Percentiles rank a stretch among this genome's conserved stretches.
phyloP scores from a whole-genome alignment of 2,329 filamentous ascomycete species.

The Aspergillus novoparasiticus region DNA sequence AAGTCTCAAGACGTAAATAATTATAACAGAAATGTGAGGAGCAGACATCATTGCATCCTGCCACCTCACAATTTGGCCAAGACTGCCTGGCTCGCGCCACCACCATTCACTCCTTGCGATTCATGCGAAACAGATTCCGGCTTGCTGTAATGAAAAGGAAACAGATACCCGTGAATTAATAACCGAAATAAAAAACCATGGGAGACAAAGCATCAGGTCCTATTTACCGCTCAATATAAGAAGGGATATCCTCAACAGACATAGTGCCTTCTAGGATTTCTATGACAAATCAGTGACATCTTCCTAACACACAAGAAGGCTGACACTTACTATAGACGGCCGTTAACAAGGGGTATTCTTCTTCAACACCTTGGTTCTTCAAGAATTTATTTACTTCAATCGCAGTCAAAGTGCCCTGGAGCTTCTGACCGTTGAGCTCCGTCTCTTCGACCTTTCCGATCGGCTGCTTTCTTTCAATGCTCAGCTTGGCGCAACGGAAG shows the following conservation, averaged over 20 bases:
- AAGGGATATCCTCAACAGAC: slow-evolving; percentile 78
- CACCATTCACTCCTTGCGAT: slow-evolving; percentile 11
- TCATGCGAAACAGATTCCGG: slow-evolving; percentile 15
- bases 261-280: slow-evolving; percentile 76
- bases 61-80: slow-evolving; percentile 17
- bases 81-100: slow-evolving; percentile 15
- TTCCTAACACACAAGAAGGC: slow-evolving; percentile 12
- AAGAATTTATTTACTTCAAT: slow-evolving; percentile 89
- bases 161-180: slow-evolving; percentile 21
- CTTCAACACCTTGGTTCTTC: slow-evolving; percentile 73
- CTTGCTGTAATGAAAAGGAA: slow-evolving; percentile 22
- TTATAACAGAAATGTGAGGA: slow-evolving; percentile 6
- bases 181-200: slow-evolving; percentile 14
- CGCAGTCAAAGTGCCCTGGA: slow-evolving; percentile 92
- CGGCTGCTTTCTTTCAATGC: slow-evolving; percentile 74
- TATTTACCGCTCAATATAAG: slow-evolving; percentile 58
- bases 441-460: slow-evolving; percentile 86
- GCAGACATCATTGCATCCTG: background rate
- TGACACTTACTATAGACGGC: slow-evolving; percentile 67
- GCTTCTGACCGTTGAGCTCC: slow-evolving; percentile 93
- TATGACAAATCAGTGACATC: slow-evolving; percentile 30
- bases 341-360: slow-evolving; percentile 89
- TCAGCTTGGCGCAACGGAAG: slow-evolving; percentile 89
- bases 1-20: slow-evolving; percentile 10
- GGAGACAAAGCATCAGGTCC: slow-evolving; percentile 15